phyloP scores from a whole-genome alignment of 75 land plant genomes.

The Cupressus sempervirens region DNA sequence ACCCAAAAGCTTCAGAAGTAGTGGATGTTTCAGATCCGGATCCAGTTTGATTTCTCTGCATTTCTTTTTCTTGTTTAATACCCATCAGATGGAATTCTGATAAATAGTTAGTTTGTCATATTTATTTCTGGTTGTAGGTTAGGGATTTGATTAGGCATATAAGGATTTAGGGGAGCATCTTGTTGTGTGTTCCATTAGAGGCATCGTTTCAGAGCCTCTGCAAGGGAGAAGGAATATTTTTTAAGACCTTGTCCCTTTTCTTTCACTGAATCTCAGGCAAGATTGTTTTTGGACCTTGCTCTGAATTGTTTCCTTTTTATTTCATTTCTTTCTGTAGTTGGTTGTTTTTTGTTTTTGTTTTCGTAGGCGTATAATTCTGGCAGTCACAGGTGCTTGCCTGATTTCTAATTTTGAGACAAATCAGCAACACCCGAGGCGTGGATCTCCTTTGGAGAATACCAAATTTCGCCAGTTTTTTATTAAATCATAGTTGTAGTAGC shows the following conservation, averaged over 20 bases:
- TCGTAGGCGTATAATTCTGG: background rate
- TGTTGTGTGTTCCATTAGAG: constrained; percentile 1
- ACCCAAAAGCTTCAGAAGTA: background rate
- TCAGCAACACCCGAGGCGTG: constrained; percentile 10
- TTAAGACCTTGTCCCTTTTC: constrained; percentile 6
- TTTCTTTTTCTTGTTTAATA: background rate
- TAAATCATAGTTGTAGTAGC: background rate
- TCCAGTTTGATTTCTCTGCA: background rate
- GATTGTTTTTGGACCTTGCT: background rate
- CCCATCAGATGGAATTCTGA: background rate
- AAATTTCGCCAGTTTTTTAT: background rate
- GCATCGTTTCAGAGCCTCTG: constrained; percentile 4
- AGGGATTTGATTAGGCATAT: background rate
- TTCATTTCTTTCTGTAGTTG: background rate
- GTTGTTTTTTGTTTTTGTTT: too few species aligned
- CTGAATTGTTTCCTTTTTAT: background rate
- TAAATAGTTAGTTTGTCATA: background rate
- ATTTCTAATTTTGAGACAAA: constrained; percentile 28
- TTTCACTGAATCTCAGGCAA: background rate
- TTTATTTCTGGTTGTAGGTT: background rate
- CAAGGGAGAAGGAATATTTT: constrained; percentile 12
- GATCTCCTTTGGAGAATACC: constrained; percentile 5
- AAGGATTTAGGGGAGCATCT: background rate
- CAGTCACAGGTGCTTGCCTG: constrained; percentile 11
- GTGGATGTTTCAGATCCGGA: background rate